Conservation (phyloP, 2,329 filamentous ascomycete species). For the Claviceps arundinis region DNA sequence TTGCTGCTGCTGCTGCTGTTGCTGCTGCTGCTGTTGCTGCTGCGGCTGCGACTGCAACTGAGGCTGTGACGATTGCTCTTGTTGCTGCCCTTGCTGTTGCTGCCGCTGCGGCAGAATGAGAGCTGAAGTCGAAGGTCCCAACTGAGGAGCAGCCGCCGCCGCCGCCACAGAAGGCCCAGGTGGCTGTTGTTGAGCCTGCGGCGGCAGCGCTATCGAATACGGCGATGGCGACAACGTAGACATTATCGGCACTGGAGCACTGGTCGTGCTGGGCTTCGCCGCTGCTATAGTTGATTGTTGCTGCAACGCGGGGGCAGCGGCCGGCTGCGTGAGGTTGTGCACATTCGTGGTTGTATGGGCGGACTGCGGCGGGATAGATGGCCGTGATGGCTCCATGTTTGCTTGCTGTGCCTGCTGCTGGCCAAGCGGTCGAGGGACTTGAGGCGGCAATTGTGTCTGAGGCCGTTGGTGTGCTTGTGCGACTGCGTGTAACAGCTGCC, state of each 20-base stretch:
- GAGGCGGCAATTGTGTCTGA: slow-evolving; percentile 17
- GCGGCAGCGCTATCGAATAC: not conserved
- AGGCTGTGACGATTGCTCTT: no score
- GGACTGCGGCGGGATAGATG: slow-evolving; percentile 2
- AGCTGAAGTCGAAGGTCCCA: not conserved
- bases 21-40: no score
- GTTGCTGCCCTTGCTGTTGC: no score
- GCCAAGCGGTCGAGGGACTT: slow-evolving; percentile 5
- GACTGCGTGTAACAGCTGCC: slow-evolving; percentile 18
- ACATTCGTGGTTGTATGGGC: not conserved
- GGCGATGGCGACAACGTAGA: not conserved
- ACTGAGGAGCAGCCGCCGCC: not conserved
- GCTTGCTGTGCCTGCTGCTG: slow-evolving; percentile 12
- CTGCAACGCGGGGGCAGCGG: not conserved
- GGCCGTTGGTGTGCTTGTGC: slow-evolving; percentile 12
- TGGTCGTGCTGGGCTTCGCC: not conserved
- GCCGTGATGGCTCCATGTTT: slow-evolving; percentile 4
- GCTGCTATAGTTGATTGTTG: not conserved
- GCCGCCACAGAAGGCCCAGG: not conserved
- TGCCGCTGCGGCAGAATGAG: not conserved
- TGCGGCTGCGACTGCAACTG: no score
- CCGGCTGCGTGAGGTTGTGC: not conserved
- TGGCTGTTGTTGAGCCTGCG: not conserved
- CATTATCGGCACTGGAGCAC: not conserved
- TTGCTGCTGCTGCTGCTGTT: fast-evolving